Evolutionary conservation across 1,139 yeast species (phyloP).

Genomic region (Protomyces gravidus): DNA sequence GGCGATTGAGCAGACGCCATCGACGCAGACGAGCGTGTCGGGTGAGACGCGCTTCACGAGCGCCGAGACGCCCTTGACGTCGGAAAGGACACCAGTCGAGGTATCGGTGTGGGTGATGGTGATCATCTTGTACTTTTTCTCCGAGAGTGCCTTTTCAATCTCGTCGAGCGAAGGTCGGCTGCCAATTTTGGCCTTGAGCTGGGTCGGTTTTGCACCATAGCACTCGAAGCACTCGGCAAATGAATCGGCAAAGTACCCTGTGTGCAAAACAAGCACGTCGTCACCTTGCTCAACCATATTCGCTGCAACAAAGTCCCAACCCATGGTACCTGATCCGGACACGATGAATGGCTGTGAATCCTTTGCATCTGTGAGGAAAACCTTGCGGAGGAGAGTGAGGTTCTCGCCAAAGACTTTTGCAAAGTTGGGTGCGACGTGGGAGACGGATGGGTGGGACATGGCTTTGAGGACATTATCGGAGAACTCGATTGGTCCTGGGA

Average conservation of each 20-base stretch:
- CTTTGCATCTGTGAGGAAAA: conserved; percentile 66
- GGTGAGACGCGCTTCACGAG: conserved; percentile 66
- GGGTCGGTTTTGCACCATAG: conserved; percentile 69
- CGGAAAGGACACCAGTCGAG: conserved; percentile 82
- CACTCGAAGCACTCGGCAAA: conserved; percentile 72
- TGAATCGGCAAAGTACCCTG: conserved; percentile 83
- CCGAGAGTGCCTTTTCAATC: conserved; percentile 54
- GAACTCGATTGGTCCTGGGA: conserved; percentile 81
- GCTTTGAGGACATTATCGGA: conserved; percentile 76
- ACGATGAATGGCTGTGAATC: conserved; percentile 72
- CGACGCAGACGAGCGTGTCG: conserved; percentile 76
- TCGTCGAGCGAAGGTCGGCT: conserved; percentile 58
- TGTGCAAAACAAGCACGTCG: conserved; percentile 72
- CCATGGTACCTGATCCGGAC: conserved; percentile 90
- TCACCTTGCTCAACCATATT: conserved; percentile 61
- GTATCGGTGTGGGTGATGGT: conserved; percentile 96
- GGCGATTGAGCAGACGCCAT: conserved; percentile 91
- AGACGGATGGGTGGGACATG: conserved; percentile 77
- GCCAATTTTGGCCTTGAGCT: conserved; percentile 63
- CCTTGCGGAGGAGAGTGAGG: conserved; percentile 61
- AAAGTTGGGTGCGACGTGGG: conserved; percentile 90
- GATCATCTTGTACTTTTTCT: conserved; percentile 57
- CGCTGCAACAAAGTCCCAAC: conserved; percentile 87
- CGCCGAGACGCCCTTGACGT: conserved; percentile 60
- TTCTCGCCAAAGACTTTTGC: conserved; percentile 66